Conservation (phyloP, 768 basidiomycete genomes). For the Suillus subluteus region DNA sequence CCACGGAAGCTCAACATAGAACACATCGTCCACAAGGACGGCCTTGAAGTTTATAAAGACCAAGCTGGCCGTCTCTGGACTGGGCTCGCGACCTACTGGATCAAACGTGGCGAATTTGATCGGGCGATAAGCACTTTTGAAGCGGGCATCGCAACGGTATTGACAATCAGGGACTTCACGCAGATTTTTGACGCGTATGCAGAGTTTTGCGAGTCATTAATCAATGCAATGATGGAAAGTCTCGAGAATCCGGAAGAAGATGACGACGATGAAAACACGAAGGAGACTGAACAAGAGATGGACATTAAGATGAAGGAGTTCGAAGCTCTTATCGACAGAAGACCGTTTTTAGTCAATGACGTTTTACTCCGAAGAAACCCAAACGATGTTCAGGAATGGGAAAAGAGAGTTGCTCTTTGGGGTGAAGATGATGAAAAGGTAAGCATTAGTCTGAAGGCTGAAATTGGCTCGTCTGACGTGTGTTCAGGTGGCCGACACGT, state of each 20-base stretch:
- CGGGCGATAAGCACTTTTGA: conserved; percentile 89
- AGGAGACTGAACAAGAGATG: conserved; percentile 80
- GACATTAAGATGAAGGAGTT: conserved; percentile 91
- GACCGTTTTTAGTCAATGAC: conserved; percentile 96
- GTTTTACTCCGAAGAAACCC: conserved; percentile 92
- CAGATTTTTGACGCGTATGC: conserved; percentile 97
- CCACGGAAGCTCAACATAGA: conserved; percentile 82
- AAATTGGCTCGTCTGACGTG: conserved; percentile 11
- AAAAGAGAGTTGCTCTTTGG: conserved; percentile 93
- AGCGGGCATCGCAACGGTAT: conserved; percentile 75
- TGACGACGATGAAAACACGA: conserved; percentile 75
- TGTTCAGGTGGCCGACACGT: conserved; percentile 86
- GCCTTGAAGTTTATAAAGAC: conserved; percentile 89
- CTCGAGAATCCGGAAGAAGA: conserved; percentile 78
- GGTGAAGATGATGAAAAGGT: conserved; percentile 95
- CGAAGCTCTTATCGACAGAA: conserved; percentile 90
- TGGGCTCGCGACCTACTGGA: conserved; percentile 97
- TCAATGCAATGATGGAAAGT: conserved; percentile 87
- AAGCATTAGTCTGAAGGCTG: conserved; percentile 11
- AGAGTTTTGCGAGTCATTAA: conserved; percentile 89
- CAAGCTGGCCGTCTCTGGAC: conserved; percentile 97
- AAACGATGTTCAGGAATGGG: conserved; percentile 99
- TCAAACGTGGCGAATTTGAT: conserved; percentile 95
- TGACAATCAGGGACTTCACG: conserved; percentile 96
- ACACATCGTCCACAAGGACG: conserved; percentile 81